Evolutionary conservation across 768 basidiomycete genomes (phyloP), one percentile per base, ranked within the genome.

Genomic region (Auriscalpium vulgare): DNA sequence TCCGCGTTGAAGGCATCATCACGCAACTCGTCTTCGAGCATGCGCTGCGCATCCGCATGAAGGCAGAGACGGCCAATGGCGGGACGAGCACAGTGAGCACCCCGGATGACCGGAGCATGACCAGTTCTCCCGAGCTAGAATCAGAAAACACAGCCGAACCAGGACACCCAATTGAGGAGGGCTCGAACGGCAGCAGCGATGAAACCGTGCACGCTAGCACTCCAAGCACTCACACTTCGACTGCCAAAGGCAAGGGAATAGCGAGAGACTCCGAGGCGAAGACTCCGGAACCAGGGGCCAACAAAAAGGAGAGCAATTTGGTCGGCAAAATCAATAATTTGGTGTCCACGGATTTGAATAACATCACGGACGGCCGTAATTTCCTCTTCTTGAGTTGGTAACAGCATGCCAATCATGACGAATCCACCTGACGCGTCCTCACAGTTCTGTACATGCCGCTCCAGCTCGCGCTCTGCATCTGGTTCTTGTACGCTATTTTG

Each of bases 241-340:
- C 40, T 11, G n/a, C 13, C 40, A 43, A 43, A 7, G 40, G 40
- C 11, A 43, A 43, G 40, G 14, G 5, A 6, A 43, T 1, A 6
- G 40, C 40, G 40, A 36, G 6, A 5, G 36, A 37, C 2, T 9
- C 21, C 9, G 47, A 34, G 10, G 37, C 19, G 6, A 36, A 37
- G 4, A 8, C 35, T 5, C 10, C 36, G 17, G 50, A 51, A 8
- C 17, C 50, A 6, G 10, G 10, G 10, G 37, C 14, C 10, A 34
- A 37, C 8, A 38, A 51, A 37, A 51, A 56, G 37, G 65, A 69
- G 10, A 71, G 69, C 9, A 83, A 85, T 63, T 68, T 88, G 17
- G 78, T 83, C 43, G 88, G 90, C 10, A 87, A 82, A 65, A 83
- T 91, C 66, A 91, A 86, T 66, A 91, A 88, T 54, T 70, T 90